These are phyloP conservation scores for Moniliophthora roreri DNA, from an alignment of 1,284 basidiomycete species.

Conservation along the genomic window DNA sequence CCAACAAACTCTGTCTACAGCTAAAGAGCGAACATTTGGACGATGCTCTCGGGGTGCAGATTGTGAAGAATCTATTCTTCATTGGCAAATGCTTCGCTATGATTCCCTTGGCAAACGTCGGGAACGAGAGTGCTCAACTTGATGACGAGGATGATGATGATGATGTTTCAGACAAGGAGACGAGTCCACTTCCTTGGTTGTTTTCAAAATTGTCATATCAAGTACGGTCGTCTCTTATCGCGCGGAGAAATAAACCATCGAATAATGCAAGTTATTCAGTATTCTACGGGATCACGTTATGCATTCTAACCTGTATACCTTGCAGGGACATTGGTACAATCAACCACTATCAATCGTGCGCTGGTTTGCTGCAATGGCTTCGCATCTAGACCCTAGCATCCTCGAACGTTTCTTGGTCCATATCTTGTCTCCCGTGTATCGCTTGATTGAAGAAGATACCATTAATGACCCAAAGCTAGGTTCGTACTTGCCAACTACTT, in stretches of 20 bases:
- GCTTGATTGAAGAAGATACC: conserved; percentile 84
- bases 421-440: conserved; percentile 85
- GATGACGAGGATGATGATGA: conserved; percentile 32
- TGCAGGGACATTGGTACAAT: conserved; percentile 64
- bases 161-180: conserved; percentile 30
- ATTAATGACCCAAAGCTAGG: conserved; percentile 78
- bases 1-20: conserved; percentile 77
- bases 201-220: conserved; percentile 95
- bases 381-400: conserved; percentile 58
- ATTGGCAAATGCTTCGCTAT: conserved; percentile 81
- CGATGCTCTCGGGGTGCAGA: conserved; percentile 75
- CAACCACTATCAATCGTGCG: conserved; percentile 81
- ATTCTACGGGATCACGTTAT: conserved; percentile 5
- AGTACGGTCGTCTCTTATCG: conserved; percentile 72
- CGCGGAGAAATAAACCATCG: conserved; percentile 54
- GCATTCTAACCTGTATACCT: conserved; percentile 6
- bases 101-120: conserved; percentile 31
- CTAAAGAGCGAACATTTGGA: conserved; percentile 84
- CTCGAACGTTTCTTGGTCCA: conserved; percentile 78
- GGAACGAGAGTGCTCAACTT: conserved; percentile 30
- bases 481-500: conserved; percentile 39
- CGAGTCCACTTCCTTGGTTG: conserved; percentile 85
- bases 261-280: conserved; percentile 42
- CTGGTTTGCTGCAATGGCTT: conserved; percentile 93
- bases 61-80: conserved; percentile 95